Percentiles rank a stretch among this genome's conserved stretches.
Conservation (phyloP, 202 grass and related monocot species). For the Eragrostis tef region DNA sequence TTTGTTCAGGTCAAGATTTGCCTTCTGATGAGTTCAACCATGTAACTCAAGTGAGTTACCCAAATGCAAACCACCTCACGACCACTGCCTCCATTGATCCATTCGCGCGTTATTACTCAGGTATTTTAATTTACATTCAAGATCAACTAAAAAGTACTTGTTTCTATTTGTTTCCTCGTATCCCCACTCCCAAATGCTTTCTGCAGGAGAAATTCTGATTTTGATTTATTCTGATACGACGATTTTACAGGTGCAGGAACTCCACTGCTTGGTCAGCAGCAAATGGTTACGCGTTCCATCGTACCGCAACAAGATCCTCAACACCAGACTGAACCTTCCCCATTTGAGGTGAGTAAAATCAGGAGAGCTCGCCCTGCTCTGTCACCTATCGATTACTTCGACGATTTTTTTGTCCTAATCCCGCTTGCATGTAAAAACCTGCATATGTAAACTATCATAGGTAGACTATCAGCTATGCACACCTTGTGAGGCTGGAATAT, state of each 20-base stretch:
- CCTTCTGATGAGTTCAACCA: neutral
- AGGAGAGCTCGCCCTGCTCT: neutral
- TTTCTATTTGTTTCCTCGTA: neutral
- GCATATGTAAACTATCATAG: too few species aligned
- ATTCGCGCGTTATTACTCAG: neutral
- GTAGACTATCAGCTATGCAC: too few species aligned
- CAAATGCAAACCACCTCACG: neutral
- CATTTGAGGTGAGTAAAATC: neutral
- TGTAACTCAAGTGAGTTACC: neutral
- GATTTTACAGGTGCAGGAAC: neutral
- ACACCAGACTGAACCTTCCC: neutral
- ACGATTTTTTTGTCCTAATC: too few species aligned
- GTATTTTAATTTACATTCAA: neutral
- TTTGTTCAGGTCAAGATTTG: neutral
- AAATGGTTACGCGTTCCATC: neutral
- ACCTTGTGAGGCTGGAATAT: too few species aligned
- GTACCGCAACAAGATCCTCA: neutral
- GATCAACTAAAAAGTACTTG: neutral
- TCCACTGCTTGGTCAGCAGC: neutral
- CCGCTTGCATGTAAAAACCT: too few species aligned
- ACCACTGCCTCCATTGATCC: neutral
- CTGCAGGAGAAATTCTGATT: neutral
- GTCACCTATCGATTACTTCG: too few species aligned
- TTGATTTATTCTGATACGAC: neutral
- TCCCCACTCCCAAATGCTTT: neutral